Evolutionary conservation across 1,284 basidiomycete species (phyloP).

Genomic region (Cutaneotrichosporon daszewskae): DNA sequence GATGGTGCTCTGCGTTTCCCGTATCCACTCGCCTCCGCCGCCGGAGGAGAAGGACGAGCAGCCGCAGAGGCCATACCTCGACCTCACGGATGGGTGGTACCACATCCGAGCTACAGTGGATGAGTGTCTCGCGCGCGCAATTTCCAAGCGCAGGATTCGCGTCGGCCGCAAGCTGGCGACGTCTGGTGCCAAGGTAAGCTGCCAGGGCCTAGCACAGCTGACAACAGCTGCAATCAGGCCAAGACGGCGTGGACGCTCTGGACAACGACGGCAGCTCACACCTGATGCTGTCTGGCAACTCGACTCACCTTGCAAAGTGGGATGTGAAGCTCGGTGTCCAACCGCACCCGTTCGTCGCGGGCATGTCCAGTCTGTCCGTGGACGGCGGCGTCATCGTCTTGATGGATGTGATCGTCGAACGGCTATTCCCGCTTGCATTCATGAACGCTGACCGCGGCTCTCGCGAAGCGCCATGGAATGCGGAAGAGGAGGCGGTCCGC

Average conservation of each 20-base stretch:
- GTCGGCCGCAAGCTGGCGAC: conserved; percentile 79
- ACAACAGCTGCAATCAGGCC: conserved; percentile 61
- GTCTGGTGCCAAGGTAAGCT: conserved; percentile 66
- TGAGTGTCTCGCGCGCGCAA: conserved; percentile 63
- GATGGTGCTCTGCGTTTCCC: conserved; percentile 78
- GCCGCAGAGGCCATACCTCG: conserved; percentile 51
- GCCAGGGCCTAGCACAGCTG: neutral
- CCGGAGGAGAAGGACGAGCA: conserved; percentile 49
- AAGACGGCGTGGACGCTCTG: conserved; percentile 75
- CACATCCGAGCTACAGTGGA: conserved; percentile 71
- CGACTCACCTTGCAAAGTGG: conserved; percentile 79
- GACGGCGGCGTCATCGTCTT: conserved; percentile 75
- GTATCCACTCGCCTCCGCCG: conserved; percentile 55
- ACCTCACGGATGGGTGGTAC: conserved; percentile 97
- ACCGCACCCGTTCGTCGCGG: conserved; percentile 57
- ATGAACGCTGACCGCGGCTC: conserved; percentile 54
- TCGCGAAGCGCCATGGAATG: conserved; percentile 59
- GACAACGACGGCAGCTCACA: conserved; percentile 65
- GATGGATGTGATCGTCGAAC: conserved; percentile 69
- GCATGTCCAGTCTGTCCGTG: conserved; percentile 67
- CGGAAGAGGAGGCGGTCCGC: conserved; percentile 61
- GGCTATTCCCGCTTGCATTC: conserved; percentile 51
- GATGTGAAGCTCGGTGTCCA: conserved; percentile 77
- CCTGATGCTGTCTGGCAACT: conserved; percentile 73
- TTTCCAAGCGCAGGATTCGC: conserved; percentile 59